phyloP scores from a whole-genome alignment of 2,329 filamentous ascomycete species.

The Aspergillus luchuensis region DNA sequence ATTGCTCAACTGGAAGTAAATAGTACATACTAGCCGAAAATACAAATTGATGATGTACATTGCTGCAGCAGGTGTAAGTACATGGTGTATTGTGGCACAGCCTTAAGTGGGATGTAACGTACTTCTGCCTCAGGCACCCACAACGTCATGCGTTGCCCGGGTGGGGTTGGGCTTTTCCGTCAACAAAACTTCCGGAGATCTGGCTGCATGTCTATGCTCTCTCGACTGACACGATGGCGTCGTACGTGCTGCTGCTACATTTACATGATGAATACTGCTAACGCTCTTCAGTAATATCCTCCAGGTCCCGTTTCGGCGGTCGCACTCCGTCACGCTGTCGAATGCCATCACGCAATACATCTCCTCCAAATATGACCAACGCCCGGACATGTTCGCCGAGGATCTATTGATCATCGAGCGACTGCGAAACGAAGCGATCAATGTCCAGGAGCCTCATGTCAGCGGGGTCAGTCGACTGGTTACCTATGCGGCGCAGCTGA shows the following conservation, averaged over 20 bases:
- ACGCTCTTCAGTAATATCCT: conserved; percentile 53
- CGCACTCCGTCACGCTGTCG: conserved; percentile 75
- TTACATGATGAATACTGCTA: background rate
- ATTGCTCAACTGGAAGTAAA: background rate
- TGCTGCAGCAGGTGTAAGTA: background rate
- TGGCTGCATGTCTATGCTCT: conserved; percentile 10
- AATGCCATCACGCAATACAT: conserved; percentile 91
- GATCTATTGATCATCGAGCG: conserved; percentile 86
- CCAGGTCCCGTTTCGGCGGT: conserved; percentile 84
- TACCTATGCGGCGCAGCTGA: conserved; percentile 85
- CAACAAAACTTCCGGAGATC: conserved; percentile 32
- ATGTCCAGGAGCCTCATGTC: conserved; percentile 81
- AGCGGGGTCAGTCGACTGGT: conserved; percentile 88
- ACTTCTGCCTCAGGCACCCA: background rate
- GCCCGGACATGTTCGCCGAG: conserved; percentile 91
- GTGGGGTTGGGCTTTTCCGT: conserved; percentile 28
- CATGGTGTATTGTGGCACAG: background rate
- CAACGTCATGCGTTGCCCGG: conserved; percentile 16
- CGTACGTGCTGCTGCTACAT: conserved; percentile 28
- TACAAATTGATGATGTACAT: background rate
- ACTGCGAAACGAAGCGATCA: conserved; percentile 81
- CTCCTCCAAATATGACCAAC: conserved; percentile 96
- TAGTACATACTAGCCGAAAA: background rate
- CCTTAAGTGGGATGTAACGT: background rate
- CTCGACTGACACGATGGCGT: conserved; percentile 33